Percentiles rank a stretch among this genome's conserved stretches.
These are phyloP conservation scores for Lolium multiflorum DNA, from an alignment of 176 grass and related monocot genomes.

Conservation along the genomic window DNA sequence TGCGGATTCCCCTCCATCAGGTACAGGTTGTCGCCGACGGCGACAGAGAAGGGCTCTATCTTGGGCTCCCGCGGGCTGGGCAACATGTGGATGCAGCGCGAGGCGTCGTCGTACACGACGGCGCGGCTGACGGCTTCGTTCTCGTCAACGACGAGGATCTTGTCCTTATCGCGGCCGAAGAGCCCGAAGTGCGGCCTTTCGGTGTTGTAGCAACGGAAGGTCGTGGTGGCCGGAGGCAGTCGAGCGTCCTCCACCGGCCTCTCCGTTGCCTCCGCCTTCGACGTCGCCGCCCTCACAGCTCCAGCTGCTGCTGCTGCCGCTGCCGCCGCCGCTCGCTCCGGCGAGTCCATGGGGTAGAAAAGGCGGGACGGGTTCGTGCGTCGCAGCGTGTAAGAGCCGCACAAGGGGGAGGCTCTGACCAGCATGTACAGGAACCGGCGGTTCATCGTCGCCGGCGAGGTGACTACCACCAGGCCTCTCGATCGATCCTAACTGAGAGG, in stretches of 20 bases:
- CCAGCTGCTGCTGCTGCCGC: background rate
- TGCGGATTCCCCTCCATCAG: background rate
- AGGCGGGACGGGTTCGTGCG: background rate
- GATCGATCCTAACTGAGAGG: no score
- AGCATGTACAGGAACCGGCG: background rate
- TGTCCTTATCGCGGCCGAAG: background rate
- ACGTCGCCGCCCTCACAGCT: background rate
- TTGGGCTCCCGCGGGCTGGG: background rate
- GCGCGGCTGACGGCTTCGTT: background rate
- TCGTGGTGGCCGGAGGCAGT: background rate
- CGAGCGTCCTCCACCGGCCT: background rate
- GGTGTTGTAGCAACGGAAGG: background rate
- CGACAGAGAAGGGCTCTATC: background rate
- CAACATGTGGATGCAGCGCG: background rate
- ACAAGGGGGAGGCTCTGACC: background rate
- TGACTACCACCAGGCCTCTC: background rate
- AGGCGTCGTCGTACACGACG: background rate
- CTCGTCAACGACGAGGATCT: background rate
- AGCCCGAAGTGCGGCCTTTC: background rate
- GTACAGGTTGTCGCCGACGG: background rate
- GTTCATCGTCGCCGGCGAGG: background rate
- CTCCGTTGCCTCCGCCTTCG: background rate
- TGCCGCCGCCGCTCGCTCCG: background rate
- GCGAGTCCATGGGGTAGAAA: background rate
- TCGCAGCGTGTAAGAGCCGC: background rate